Conservation (phyloP, 2,329 filamentous ascomycete species). For the Diaporthe citriasiana region DNA sequence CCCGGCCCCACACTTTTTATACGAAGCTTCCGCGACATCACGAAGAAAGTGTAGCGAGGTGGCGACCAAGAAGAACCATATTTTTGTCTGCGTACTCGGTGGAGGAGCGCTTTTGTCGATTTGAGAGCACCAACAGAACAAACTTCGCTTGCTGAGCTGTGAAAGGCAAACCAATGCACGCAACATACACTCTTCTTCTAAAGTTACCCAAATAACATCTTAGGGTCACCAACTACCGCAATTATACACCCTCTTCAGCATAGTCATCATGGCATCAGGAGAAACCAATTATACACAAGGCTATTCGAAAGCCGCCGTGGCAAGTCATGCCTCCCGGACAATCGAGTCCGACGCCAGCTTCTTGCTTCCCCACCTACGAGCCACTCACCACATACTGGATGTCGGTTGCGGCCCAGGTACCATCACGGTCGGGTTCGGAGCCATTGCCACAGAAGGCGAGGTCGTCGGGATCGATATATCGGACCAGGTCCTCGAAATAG, state of each 20-base stretch:
- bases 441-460: conserved; percentile 12
- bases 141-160: not conserved
- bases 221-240: not conserved
- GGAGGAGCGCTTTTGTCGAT: too few species aligned
- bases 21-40: not conserved
- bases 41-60: too few species aligned
- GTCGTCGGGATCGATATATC: conserved; percentile 36
- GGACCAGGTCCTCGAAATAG: conserved; percentile 15
- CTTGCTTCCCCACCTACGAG: conserved; percentile 31
- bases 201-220: too few species aligned
- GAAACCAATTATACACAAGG: conserved; percentile 32
- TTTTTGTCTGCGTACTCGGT: not conserved
- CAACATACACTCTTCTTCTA: not conserved
- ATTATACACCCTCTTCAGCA: not conserved
- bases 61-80: not conserved
- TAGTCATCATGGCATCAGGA: not conserved
- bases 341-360: conserved; percentile 37
- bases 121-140: not conserved
- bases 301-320: conserved; percentile 31
- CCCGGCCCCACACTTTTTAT: not conserved
- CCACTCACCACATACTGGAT: conserved; percentile 20
- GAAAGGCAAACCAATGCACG: not conserved
- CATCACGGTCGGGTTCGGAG: conserved; percentile 38
- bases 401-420: conserved; percentile 39
- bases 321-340: conserved; percentile 38